A percentile compares a stretch with the other conserved stretches of the same genome.
These are phyloP conservation scores for Naganishia sp. DNA, from an alignment of 1,284 basidiomycete genomes.

Conservation along the genomic window DNA sequence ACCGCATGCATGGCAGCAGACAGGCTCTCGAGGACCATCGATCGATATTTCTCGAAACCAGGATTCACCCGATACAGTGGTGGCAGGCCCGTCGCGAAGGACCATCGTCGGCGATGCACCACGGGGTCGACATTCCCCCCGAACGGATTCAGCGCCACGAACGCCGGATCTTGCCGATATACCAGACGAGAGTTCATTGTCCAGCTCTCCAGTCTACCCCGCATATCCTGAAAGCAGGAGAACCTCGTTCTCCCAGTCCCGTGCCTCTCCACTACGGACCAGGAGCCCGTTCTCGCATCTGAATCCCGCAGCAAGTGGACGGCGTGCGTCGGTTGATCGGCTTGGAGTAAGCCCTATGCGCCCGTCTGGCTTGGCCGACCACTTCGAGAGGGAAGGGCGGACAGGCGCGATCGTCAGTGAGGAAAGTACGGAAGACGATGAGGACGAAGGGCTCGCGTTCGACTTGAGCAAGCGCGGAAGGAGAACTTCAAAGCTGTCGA, in stretches of 20 bases:
- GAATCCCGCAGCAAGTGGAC: constrained; percentile 8
- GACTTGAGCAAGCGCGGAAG: constrained; percentile 35
- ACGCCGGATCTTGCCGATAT: neutral
- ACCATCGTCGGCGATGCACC: neutral
- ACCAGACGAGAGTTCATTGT: neutral
- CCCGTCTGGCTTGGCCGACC: constrained; percentile 6
- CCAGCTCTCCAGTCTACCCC: constrained; percentile 11
- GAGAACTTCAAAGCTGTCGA: constrained; percentile 32
- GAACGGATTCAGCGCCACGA: neutral
- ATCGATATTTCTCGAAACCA: constrained; percentile 27
- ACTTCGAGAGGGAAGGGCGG: constrained; percentile 8
- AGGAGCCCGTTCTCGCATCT: constrained; percentile 22
- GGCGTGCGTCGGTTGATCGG: constrained; percentile 12
- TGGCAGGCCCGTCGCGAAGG: neutral
- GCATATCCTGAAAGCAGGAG: constrained; percentile 20
- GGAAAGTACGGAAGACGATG: constrained; percentile 37
- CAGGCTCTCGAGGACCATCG: constrained; percentile 16
- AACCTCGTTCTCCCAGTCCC: constrained; percentile 17
- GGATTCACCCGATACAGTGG: neutral
- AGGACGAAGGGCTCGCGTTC: constrained; percentile 43
- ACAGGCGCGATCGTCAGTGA: constrained; percentile 13
- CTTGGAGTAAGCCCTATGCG: constrained; percentile 31
- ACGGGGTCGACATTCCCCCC: neutral
- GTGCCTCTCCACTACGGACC: constrained; percentile 12
- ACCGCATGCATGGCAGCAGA: constrained; percentile 24